Percentiles rank a stretch among this genome's conserved stretches.
Evolutionary conservation across 108 stramenopile genomes (phyloP).

Genomic region (Nitzschia inconspicua): DNA sequence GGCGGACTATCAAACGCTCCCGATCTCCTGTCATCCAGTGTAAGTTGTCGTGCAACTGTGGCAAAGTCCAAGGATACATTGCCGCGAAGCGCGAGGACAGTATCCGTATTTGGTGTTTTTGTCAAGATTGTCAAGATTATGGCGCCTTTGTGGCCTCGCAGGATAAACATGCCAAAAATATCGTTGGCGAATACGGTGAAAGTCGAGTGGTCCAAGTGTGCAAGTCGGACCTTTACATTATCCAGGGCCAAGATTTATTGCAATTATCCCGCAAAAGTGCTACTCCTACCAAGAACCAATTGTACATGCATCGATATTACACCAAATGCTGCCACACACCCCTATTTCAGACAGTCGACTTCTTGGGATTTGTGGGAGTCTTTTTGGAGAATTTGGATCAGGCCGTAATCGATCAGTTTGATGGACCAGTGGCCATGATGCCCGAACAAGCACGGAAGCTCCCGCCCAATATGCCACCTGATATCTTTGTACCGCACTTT

Average conservation of each 20-base stretch:
- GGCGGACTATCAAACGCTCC: constrained; percentile 1
- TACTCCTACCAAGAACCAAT: neutral
- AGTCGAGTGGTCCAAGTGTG: constrained; percentile 19
- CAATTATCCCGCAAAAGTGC: constrained; percentile 5
- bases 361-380: constrained; percentile 17
- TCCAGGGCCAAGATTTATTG: constrained; percentile 2
- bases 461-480: neutral
- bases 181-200: constrained; percentile 9
- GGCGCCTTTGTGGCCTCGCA: constrained; percentile 9
- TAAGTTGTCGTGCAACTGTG: constrained; percentile 11
- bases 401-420: neutral
- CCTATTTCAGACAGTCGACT: constrained; percentile 11
- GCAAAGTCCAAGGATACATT: constrained; percentile 14
- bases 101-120: constrained; percentile 12
- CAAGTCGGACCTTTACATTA: constrained; percentile 11
- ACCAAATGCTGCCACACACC: constrained; percentile 17
- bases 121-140: constrained; percentile 20
- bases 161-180: neutral
- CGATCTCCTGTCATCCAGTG: constrained; percentile 3
- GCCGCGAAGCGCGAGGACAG: constrained; percentile 13
- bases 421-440: neutral
- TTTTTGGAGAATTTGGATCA: constrained; percentile 4
- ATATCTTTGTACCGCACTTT: neutral
- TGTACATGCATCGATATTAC: constrained; percentile 27
- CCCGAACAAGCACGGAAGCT: neutral